Conservation (phyloP, 345 rosid species). For the Eucalyptus erythrocorys region DNA sequence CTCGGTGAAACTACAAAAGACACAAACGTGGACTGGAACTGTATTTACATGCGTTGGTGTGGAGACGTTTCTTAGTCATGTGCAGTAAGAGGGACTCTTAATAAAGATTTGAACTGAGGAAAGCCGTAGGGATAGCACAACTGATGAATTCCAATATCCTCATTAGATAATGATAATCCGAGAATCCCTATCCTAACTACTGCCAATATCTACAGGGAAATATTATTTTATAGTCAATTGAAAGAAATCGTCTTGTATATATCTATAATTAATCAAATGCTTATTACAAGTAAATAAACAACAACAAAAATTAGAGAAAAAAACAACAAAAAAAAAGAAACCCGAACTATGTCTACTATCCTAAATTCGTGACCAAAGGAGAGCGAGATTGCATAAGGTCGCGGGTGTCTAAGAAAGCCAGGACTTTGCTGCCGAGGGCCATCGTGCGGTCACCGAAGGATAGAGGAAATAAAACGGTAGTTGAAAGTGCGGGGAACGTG, state of each 20-base stretch:
- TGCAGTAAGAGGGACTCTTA: too few species aligned
- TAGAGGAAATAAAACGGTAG: too few species aligned
- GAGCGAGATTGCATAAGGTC: too few species aligned
- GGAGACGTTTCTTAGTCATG: not conserved
- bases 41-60: not conserved
- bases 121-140: not conserved
- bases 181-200: not conserved
- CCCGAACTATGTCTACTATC: not conserved
- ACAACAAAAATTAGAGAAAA: too few species aligned
- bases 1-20: not conserved
- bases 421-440: too few species aligned
- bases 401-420: too few species aligned
- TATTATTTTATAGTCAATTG: not conserved
- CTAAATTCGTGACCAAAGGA: not conserved
- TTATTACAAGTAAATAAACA: not conserved
- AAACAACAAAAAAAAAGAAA: too few species aligned
- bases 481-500: too few species aligned
- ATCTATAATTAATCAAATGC: not conserved
- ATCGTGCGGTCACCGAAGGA: too few species aligned
- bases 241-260: not conserved
- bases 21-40: not conserved
- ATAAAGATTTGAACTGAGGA: not conserved
- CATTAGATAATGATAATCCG: not conserved
- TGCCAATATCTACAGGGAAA: not conserved
- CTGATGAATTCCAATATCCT: not conserved